Evolutionary conservation across 2,329 filamentous ascomycete species (phyloP).

Genomic region (Fusarium solani-melongenae): DNA sequence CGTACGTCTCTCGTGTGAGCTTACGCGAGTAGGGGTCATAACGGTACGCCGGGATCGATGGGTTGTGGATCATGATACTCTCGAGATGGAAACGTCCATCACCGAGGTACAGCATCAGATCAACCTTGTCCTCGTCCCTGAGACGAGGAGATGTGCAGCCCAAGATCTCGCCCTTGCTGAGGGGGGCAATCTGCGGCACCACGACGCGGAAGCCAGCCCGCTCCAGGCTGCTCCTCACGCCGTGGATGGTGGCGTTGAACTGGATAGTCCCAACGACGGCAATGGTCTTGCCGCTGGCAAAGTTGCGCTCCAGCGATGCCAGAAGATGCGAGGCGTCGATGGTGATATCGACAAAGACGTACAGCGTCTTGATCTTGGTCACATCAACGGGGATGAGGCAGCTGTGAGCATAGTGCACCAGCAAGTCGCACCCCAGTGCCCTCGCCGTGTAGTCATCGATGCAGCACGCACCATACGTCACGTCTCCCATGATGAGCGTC

Average conservation of each 20-base stretch:
- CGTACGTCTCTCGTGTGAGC: constrained; percentile 90
- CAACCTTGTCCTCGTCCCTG: constrained; percentile 67
- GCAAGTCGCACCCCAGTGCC: constrained; percentile 90
- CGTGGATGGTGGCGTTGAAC: constrained; percentile 97
- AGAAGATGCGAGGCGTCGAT: constrained; percentile 92
- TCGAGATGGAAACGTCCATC: constrained; percentile 97
- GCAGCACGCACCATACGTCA: constrained; percentile 98
- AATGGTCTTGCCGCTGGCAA: constrained; percentile 84
- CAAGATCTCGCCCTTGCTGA: constrained; percentile 95
- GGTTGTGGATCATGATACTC: constrained; percentile 99
- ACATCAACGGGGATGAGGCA: constrained; percentile 97
- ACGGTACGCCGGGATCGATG: constrained; percentile 86
- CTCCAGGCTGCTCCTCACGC: constrained; percentile 80
- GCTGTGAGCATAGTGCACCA: constrained; percentile 97
- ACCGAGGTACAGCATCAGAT: constrained; percentile 88
- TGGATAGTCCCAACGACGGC: constrained; percentile 97
- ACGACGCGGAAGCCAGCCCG: constrained; percentile 86
- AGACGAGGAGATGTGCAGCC: constrained; percentile 93
- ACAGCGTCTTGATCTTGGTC: constrained; percentile 95
- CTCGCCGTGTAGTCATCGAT: constrained; percentile 98
- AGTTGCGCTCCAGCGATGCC: constrained; percentile 89
- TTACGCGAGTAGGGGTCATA: constrained; percentile 97
- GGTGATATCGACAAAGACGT: constrained; percentile 97
- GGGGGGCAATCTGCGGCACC: constrained; percentile 90
- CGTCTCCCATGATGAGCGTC: constrained; percentile 98